These are phyloP conservation scores for Cochlearia excelsa DNA, from an alignment of 345 rosid species.

Conservation along the genomic window DNA sequence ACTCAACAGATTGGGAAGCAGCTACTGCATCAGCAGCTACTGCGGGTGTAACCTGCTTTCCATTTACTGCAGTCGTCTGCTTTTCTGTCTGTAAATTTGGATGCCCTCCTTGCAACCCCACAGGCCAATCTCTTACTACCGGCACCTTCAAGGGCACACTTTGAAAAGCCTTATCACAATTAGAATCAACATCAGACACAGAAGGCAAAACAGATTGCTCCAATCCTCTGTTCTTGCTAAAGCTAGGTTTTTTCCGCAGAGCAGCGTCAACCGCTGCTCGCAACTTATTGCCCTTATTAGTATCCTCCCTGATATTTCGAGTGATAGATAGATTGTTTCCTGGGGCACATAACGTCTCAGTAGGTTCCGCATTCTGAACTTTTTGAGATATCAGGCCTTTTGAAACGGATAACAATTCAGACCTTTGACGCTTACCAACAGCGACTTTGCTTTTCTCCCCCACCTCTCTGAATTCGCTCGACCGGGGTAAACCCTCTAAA, in stretches of 20 bases:
- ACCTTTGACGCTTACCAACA: constrained; percentile 41
- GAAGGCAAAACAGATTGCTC: constrained; percentile 55
- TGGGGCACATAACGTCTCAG: constrained; percentile 38
- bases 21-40: constrained; percentile 28
- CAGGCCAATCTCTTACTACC: constrained; percentile 39
- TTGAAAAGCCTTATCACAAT: constrained; percentile 41
- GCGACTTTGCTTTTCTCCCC: constrained; percentile 55
- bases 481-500: constrained; percentile 48
- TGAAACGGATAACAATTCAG: constrained; percentile 31
- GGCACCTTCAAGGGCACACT: constrained; percentile 45
- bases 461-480: constrained; percentile 47
- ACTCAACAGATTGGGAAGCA: constrained; percentile 36
- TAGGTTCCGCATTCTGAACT: constrained; percentile 51
- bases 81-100: constrained; percentile 33
- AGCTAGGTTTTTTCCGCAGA: constrained; percentile 66
- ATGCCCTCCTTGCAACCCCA: constrained; percentile 47
- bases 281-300: constrained; percentile 51
- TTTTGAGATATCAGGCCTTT: constrained; percentile 42
- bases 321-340: constrained; percentile 43
- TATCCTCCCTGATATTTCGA: constrained; percentile 46
- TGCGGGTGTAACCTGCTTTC: constrained; percentile 38
- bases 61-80: constrained; percentile 37
- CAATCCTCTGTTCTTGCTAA: constrained; percentile 50
- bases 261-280: constrained; percentile 85
- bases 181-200: constrained; percentile 42